These are phyloP conservation scores for Auricularia sp. DNA, from an alignment of 768 basidiomycete genomes.

Conservation along the genomic window DNA sequence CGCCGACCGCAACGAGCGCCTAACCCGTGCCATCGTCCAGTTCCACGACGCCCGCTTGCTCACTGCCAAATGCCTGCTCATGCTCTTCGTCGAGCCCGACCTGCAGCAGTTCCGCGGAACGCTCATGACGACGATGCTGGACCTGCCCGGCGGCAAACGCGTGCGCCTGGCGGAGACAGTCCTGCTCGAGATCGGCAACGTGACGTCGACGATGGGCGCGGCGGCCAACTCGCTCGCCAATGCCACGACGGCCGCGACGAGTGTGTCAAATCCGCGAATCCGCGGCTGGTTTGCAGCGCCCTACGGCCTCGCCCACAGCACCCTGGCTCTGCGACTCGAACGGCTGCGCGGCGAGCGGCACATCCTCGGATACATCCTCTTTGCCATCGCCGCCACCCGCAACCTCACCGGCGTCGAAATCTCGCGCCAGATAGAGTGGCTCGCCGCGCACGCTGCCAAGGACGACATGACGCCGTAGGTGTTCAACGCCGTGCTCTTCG, in stretches of 20 bases:
- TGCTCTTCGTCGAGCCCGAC: slow-evolving; percentile 52
- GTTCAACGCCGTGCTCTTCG: slow-evolving; percentile 50
- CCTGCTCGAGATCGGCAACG: slow-evolving; percentile 51
- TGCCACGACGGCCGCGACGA: slow-evolving; percentile 30
- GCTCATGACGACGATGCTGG: slow-evolving; percentile 35
- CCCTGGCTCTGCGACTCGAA: slow-evolving; percentile 57
- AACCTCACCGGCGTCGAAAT: slow-evolving; percentile 51
- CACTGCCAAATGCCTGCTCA: slow-evolving; percentile 59
- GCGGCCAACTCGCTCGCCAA: slow-evolving; percentile 51
- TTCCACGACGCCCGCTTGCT: slow-evolving; percentile 62
- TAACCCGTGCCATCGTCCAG: slow-evolving; percentile 57
- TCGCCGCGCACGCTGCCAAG: slow-evolving; percentile 44
- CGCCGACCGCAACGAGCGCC: slow-evolving; percentile 39
- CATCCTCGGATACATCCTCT: slow-evolving; percentile 49
- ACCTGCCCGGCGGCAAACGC: slow-evolving; percentile 25
- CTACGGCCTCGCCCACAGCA: slow-evolving; percentile 50
- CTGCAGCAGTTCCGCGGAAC: slow-evolving; percentile 41
- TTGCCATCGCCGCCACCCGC: slow-evolving; percentile 52
- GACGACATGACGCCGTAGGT: slow-evolving; percentile 63
- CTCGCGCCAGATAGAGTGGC: slow-evolving; percentile 58
- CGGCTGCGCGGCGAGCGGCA: slow-evolving; percentile 68
- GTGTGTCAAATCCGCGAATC: too few relatives aligned
- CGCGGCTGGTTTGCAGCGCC: not conserved
- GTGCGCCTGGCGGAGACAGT: slow-evolving; percentile 41
- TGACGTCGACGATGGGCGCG: slow-evolving; percentile 42